phyloP scores from a whole-genome alignment of 768 basidiomycete species.

The Lactarius sp. region DNA sequence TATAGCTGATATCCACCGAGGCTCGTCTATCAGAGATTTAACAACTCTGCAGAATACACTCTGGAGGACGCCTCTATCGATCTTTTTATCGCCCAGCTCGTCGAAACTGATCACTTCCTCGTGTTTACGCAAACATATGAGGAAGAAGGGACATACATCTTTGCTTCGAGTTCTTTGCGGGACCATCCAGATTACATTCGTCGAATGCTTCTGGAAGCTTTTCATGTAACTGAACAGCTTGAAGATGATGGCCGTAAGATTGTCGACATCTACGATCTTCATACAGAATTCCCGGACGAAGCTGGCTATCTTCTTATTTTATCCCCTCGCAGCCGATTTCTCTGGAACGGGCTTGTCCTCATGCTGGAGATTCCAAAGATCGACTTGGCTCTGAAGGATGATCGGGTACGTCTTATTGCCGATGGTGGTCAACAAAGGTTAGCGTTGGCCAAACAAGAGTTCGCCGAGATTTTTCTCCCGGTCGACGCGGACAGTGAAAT shows the following conservation, averaged over 20 bases:
- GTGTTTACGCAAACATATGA: constrained; percentile 87
- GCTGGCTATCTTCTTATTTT: constrained; percentile 78
- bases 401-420: constrained; percentile 86
- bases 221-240: constrained; percentile 63
- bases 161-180: constrained; percentile 73
- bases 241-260: constrained; percentile 49
- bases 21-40: constrained; percentile 78
- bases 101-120: constrained; percentile 85
- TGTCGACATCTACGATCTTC: constrained; percentile 38
- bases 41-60: constrained; percentile 88
- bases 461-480: constrained; percentile 58
- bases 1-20: constrained; percentile 33
- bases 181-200: constrained; percentile 73
- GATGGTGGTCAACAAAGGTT: constrained; percentile 82
- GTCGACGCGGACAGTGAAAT: constrained; percentile 56
- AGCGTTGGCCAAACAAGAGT: constrained; percentile 68
- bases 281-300: constrained; percentile 52
- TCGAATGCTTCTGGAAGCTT: constrained; percentile 79
- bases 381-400: constrained; percentile 80
- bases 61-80: constrained; percentile 71
- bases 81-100: constrained; percentile 72
- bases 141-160: constrained; percentile 86
- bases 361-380: constrained; percentile 69
- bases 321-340: constrained; percentile 79
- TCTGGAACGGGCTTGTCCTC: constrained; percentile 89